Base-by-base conservation (phyloP, 2,329 filamentous ascomycete genomes). In the Nannizziopsis arthrosporioides region DNA sequence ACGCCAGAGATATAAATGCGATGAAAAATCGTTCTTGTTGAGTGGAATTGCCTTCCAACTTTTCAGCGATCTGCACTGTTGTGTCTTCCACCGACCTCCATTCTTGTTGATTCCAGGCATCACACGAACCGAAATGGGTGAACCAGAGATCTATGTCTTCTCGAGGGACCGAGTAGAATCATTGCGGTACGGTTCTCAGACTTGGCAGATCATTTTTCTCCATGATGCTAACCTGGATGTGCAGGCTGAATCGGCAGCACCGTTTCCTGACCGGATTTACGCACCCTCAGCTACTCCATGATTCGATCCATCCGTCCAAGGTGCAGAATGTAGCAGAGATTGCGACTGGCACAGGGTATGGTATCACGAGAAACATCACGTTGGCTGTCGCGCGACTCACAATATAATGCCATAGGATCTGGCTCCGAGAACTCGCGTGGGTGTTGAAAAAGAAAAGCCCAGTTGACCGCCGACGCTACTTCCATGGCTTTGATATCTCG, bases 401-500 rank as follows among this genome's bases (percentile, higher is more conserved):
- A 22, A 10, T 11, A n/a, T 40, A 11, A n/a, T 15, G 17, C 17
- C 11, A 5, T n/a, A 40, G 38, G 11, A 40, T 40, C n/a, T 40
- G 38, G 38, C 5, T 40, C 17, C 17, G 14, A 40, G 38, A 40
- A 11, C 17, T 40, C 22, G 17, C 38, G 17, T 11, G 22, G 14
- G 17, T 40, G 17, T 15, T 40, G 38, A 22, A 40, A 22, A 40
- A n/a, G 22, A 40, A 27, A 27, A 4, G 4, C 22, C 22, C 22
- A 7, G 22, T 22, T 22, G 22, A 40, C n/a, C 9, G 17, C n/a
- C 11, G 22, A 22, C 22, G 38, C 22, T 40, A 40, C 38, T 40
- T 18, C 22, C 38, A 40, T 15, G 38, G 11, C 17, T 40, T 40
- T 40, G 38, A 40, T 40, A 40, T 40, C 9, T 40, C 38, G 38